Evolutionary conservation across 208 protist species (phyloP), one percentile per base, ranked within the genome.

Genomic region (Acanthamoeba triangularis): DNA sequence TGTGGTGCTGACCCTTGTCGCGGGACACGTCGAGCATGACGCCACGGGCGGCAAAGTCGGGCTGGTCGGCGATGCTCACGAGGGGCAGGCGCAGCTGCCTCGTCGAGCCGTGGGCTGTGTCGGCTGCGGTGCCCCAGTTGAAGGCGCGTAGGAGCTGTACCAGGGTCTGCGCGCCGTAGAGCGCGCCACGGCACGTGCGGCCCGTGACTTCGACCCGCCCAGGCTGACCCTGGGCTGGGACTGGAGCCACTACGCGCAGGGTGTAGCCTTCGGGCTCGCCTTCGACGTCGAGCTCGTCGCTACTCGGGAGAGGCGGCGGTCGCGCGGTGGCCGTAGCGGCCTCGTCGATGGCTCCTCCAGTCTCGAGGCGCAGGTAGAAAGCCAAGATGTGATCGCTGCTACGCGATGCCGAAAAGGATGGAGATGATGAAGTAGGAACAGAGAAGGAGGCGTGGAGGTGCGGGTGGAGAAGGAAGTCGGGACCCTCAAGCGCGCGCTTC

Each of bases 11-110:
- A 92, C 85, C 85, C 63, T 92, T 92, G 85, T 92, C 85, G 3
- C 85, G 44, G 25, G 85, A 92, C 25, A 92, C 41, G 85, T 92
- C 85, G 25, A 92, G 85, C 85, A 92, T 92, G n/a, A 92, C 85
- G 7, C 85, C 85, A 30, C 85, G 85, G 13, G 54, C 44, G 14
- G 52, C 37, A 72, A 92, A 92, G 85, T 92, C 85, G 54, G 85
- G 85, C 85, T 92, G 33, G 28, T 92, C 85, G n/a, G 85, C 85
- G 33, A 92, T 92, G 20, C n/a, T 18, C 44, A 92, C 85, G 54
- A 92, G 33, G 16, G 85, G 85, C 44, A 92, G 85, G 14, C 33
- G 54, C 85, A 69, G 30, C 18, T 20, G 54, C 52, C 20, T 52
- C 35, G 33, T 33, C 23, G 37, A 41, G 37, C 37, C 37, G 37